Conservation (phyloP, 2,329 filamentous ascomycete species). For the Diaporthe sp. region DNA sequence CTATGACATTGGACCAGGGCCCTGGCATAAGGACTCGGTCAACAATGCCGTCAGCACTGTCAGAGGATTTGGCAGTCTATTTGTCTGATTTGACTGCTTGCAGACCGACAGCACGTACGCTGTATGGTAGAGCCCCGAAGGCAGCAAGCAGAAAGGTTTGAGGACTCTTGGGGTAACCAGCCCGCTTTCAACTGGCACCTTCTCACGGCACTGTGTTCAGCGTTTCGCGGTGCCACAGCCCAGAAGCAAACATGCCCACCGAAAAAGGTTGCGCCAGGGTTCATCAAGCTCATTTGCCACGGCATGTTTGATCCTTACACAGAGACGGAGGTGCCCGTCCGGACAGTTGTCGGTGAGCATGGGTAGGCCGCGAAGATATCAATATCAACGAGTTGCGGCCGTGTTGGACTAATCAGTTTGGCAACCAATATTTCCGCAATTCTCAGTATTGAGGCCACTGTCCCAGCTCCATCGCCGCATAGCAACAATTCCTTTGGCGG, state of each 20-base stretch:
- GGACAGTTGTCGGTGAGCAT: background rate
- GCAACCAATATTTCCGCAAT: background rate
- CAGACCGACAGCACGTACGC: background rate
- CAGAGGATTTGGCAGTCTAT: background rate
- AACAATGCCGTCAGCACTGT: background rate
- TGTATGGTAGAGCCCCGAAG: background rate
- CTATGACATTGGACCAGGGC: background rate
- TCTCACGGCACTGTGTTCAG: background rate
- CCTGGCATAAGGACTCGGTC: background rate
- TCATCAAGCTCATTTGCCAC: conserved; percentile 4
- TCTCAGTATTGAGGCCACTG: background rate
- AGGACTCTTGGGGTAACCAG: background rate
- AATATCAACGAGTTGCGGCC: background rate
- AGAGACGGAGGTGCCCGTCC: background rate
- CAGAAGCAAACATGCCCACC: background rate
- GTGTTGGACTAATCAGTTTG: background rate
- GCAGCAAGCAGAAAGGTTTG: background rate
- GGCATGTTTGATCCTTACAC: background rate
- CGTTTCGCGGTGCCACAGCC: background rate
- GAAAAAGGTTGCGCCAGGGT: conserved; percentile 21
- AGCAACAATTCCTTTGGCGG: background rate
- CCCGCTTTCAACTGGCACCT: background rate
- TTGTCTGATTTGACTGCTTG: background rate
- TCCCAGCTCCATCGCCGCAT: background rate
- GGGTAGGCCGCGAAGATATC: background rate